These are phyloP conservation scores for Citrus trifoliata DNA, from an alignment of 345 rosid genomes.

Conservation along the genomic window DNA sequence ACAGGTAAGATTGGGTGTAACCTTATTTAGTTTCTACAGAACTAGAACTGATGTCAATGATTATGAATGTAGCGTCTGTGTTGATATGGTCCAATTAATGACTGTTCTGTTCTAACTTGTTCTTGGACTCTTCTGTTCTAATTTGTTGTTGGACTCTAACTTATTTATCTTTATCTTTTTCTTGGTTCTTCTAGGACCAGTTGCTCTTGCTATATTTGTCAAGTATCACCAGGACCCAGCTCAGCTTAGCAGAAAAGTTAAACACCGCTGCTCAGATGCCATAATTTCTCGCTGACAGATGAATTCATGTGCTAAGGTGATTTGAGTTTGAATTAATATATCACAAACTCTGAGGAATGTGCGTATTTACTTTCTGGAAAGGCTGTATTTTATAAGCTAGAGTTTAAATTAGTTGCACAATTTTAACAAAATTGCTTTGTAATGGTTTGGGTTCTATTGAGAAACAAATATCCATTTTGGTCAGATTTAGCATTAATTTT, in stretches of 20 bases:
- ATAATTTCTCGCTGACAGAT: constrained; percentile 17
- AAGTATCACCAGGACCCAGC: constrained; percentile 91
- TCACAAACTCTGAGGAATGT: not conserved
- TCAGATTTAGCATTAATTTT: not conserved
- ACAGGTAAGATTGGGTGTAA: constrained; percentile 51
- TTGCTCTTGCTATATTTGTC: constrained; percentile 79
- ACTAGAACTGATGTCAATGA: not conserved
- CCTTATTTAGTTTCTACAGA: not conserved
- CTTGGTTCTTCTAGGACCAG: constrained; percentile 55
- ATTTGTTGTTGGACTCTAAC: not conserved
- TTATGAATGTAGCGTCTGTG: not conserved
- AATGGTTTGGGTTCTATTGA: not conserved
- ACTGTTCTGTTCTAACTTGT: not conserved
- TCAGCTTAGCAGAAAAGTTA: constrained; percentile 83
- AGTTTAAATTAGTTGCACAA: constrained; percentile 6
- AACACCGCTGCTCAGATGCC: constrained; percentile 91
- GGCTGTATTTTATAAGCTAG: not conserved
- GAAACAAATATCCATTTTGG: not conserved
- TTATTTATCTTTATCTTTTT: not conserved
- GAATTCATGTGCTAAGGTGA: not conserved
- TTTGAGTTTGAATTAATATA: not conserved
- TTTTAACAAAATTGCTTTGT: not conserved
- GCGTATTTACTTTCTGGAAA: not conserved
- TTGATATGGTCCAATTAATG: not conserved
- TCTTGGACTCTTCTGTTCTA: too few species aligned